Percentiles rank a stretch among this genome's conserved stretches.
These are phyloP conservation scores for Sarocladium brachiariae DNA, from an alignment of 2,329 filamentous ascomycete species.

Conservation along the genomic window DNA sequence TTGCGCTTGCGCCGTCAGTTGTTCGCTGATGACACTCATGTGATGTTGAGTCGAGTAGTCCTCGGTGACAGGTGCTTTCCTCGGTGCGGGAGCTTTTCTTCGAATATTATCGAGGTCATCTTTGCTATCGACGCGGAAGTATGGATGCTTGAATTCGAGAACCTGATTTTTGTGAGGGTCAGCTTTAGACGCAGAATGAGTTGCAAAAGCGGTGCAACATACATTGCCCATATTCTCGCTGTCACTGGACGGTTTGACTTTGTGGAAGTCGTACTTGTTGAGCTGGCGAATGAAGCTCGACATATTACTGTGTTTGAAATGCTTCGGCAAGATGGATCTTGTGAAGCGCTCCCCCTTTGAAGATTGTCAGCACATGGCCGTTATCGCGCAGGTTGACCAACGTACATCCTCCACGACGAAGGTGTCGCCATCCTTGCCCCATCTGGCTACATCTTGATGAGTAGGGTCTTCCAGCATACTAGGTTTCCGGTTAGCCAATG, in stretches of 20 bases:
- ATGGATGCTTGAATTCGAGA: slow-evolving; percentile 87
- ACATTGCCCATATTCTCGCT: slow-evolving; percentile 30
- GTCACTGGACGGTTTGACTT: slow-evolving; percentile 59
- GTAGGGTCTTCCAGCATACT: slow-evolving; percentile 96
- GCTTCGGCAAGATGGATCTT: slow-evolving; percentile 91
- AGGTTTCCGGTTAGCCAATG: slow-evolving; percentile 10
- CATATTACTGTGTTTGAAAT: slow-evolving; percentile 99
- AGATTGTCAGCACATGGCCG: slow-evolving; percentile 8
- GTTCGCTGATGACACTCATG: slow-evolving; percentile 80
- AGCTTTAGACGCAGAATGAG: neutral
- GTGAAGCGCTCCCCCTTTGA: slow-evolving; percentile 95
- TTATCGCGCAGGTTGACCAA: neutral
- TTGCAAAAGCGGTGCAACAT: slow-evolving; percentile 13
- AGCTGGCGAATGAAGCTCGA: slow-evolving; percentile 92
- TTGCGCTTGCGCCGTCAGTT: slow-evolving; percentile 82
- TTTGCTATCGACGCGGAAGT: slow-evolving; percentile 93
- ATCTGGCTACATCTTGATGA: slow-evolving; percentile 87
- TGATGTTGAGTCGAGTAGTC: slow-evolving; percentile 81
- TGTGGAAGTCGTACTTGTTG: slow-evolving; percentile 98
- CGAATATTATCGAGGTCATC: slow-evolving; percentile 95
- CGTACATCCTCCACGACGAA: slow-evolving; percentile 94
- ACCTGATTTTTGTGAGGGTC: slow-evolving; percentile 44
- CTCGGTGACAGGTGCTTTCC: slow-evolving; percentile 61
- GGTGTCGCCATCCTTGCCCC: slow-evolving; percentile 90
- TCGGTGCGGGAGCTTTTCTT: slow-evolving; percentile 84